Percentiles rank a stretch among this genome's conserved stretches.
Evolutionary conservation across 129 eudicot species (phyloP).

Genomic region (Saussurea involucrata): DNA sequence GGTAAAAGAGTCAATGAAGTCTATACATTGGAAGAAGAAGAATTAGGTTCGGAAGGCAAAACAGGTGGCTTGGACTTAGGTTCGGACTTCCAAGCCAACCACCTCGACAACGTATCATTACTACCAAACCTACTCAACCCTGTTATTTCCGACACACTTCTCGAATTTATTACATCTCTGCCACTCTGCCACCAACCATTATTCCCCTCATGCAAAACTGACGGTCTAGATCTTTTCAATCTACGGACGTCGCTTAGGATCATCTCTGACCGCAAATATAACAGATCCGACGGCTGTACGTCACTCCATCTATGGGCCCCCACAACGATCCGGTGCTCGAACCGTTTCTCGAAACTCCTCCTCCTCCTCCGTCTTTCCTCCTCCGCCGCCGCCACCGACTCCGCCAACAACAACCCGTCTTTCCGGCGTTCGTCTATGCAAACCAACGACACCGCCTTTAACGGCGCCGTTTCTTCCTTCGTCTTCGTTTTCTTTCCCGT

Average conservation of each 20-base stretch:
- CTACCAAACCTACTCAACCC: conserved; percentile 73
- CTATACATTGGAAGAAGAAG: conserved; percentile 35
- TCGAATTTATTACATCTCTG: conserved; percentile 63
- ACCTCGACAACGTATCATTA: conserved; percentile 29
- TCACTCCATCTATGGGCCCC: conserved; percentile 70
- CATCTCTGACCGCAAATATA: conserved; percentile 62
- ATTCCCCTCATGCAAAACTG: conserved; percentile 33
- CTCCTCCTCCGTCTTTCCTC: conserved; percentile 17
- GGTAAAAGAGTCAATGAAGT: not conserved
- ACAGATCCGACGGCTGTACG: conserved; percentile 64
- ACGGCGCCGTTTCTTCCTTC: conserved; percentile 1
- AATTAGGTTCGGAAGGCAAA: conserved; percentile 23
- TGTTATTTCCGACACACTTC: conserved; percentile 96
- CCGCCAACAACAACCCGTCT: conserved; percentile 50
- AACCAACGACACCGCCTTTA: not conserved
- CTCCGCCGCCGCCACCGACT: conserved; percentile 8
- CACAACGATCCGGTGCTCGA: conserved; percentile 57
- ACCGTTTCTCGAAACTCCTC: conserved; percentile 35
- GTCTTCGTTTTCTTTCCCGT: not conserved
- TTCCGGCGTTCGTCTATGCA: conserved; percentile 35
- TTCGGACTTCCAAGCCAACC: conserved; percentile 73
- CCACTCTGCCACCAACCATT: conserved; percentile 46
- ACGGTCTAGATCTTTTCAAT: conserved; percentile 42
- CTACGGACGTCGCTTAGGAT: conserved; percentile 54
- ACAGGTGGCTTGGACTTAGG: conserved; percentile 35